phyloP scores from a whole-genome alignment of 2,329 filamentous ascomycete species.

The Aspergillus novoparasiticus region DNA sequence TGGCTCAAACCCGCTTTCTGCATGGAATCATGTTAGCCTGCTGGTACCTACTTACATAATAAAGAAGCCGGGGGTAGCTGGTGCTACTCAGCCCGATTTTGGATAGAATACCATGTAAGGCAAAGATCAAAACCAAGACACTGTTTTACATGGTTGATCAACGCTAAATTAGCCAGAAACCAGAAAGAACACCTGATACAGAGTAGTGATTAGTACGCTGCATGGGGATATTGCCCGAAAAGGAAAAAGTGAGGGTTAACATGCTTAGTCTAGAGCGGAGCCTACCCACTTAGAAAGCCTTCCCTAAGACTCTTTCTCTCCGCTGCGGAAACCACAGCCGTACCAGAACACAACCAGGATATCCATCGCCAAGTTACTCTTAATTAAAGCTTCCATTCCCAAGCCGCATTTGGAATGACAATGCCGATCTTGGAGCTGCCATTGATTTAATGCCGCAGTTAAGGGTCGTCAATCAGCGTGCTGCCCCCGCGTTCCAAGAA shows the following conservation, averaged over 20 bases:
- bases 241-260: not conserved
- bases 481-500: not conserved
- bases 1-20: not conserved
- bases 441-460: not conserved
- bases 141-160: not conserved
- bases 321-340: not conserved
- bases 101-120: no score
- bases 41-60: not conserved
- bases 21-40: not conserved
- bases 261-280: not conserved
- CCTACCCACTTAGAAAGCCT: not conserved
- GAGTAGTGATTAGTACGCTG: not conserved
- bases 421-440: not conserved
- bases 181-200: no score
- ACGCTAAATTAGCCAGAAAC: not conserved
- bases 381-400: not conserved
- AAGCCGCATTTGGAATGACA: not conserved
- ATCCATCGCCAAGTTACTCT: not conserved
- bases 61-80: not conserved
- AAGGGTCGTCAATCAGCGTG: not conserved
- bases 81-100: no score
- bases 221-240: not conserved
- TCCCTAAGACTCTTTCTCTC: not conserved
- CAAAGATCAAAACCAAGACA: not conserved
- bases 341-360: not conserved